phyloP scores from a whole-genome alignment of 257 asterid genomes.

The Hygrophila difformis region DNA sequence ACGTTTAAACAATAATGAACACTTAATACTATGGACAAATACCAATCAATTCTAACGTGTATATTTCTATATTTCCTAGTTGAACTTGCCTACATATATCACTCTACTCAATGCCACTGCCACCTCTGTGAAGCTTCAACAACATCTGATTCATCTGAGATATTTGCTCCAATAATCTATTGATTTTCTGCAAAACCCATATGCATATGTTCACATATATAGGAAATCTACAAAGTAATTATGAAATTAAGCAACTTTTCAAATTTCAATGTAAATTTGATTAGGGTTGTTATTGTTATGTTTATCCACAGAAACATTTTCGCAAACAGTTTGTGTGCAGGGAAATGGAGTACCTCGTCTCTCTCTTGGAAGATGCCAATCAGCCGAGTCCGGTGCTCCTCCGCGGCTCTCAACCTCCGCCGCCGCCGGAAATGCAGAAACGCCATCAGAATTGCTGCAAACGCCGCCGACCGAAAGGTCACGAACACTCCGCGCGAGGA shows the following conservation, averaged over 20 bases:
- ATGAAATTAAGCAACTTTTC: no score
- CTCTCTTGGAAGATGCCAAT: constrained; percentile 22
- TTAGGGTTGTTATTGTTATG: background rate
- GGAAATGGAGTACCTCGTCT: constrained; percentile 38
- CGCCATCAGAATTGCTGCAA: constrained; percentile 19
- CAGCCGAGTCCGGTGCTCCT: constrained; percentile 14
- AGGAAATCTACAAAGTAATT: no score
- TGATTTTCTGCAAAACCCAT: constrained; percentile 45
- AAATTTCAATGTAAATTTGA: background rate
- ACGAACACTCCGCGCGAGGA: constrained; percentile 18
- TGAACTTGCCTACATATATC: no score
- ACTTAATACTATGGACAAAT: no score
- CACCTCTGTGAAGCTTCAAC: constrained; percentile 28
- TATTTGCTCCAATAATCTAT: constrained; percentile 52
- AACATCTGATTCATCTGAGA: constrained; percentile 55
- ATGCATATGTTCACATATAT: background rate
- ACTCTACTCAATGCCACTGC: no score
- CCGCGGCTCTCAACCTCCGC: constrained; percentile 19
- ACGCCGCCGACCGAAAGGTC: constrained; percentile 21
- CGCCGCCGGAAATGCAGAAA: constrained; percentile 30
- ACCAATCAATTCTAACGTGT: no score
- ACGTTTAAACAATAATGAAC: no score
- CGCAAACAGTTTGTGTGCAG: constrained; percentile 24
- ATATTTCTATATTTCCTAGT: no score
- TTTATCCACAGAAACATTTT: constrained; percentile 17